These are phyloP conservation scores for Scenedesmus sp. DNA, from an alignment of 163 green algal genomes.

Conservation along the genomic window DNA sequence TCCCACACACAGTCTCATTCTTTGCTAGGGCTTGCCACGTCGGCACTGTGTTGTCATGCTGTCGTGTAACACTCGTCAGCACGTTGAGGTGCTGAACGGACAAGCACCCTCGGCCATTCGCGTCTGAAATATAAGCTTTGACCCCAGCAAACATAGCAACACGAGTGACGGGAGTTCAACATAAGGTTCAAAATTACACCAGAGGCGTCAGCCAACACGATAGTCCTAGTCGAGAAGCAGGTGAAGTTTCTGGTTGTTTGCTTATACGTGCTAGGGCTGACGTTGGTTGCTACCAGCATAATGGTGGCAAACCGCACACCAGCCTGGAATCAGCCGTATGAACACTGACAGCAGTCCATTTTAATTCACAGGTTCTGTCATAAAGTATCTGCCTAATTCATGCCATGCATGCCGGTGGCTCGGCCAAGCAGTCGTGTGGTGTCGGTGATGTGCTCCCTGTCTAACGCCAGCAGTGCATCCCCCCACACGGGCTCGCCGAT, in stretches of 20 bases:
- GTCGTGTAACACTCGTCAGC: not conserved
- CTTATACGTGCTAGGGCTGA: not conserved
- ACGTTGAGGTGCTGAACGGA: too few species aligned
- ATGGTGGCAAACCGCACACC: not conserved
- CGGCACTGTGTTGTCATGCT: not conserved
- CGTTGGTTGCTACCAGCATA: not conserved
- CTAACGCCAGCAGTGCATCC: not conserved
- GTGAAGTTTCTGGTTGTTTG: not conserved
- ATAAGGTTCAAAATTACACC: not conserved
- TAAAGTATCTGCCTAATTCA: not conserved
- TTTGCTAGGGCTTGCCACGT: not conserved
- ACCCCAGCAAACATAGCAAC: not conserved
- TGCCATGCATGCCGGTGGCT: not conserved
- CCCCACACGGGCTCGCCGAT: not conserved
- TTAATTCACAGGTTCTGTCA: not conserved
- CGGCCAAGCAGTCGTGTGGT: not conserved
- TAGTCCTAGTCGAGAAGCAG: not conserved
- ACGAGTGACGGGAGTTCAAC: not conserved
- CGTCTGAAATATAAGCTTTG: not conserved
- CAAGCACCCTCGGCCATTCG: too few species aligned
- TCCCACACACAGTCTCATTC: not conserved
- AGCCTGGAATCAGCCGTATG: not conserved
- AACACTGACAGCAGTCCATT: not conserved
- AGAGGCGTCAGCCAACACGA: not conserved
- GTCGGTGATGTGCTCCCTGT: not conserved